Percentiles rank a stretch among this genome's conserved stretches.
Evolutionary conservation across 2,329 filamentous ascomycete species (phyloP).

Genomic region (Exophiala lecanii-corni): DNA sequence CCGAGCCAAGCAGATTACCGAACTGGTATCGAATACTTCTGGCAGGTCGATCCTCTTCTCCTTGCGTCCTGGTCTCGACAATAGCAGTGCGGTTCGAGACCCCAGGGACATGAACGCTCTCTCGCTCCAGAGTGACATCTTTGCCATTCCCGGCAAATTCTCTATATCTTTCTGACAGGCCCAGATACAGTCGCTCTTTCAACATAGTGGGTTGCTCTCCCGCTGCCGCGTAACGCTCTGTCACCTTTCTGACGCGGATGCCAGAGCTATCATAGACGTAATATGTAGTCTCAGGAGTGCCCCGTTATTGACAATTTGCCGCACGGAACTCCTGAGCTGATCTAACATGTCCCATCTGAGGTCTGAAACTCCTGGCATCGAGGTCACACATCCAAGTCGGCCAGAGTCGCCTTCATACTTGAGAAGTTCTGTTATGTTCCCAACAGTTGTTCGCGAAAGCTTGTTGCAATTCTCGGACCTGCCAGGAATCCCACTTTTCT

Average conservation of each 20-base stretch:
- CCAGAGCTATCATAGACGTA: slow-evolving; percentile 27
- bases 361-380: not conserved
- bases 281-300: slow-evolving; percentile 24
- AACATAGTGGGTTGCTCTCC: not conserved
- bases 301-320: not conserved
- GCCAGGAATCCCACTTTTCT: not conserved
- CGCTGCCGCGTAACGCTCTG: not conserved
- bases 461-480: not conserved
- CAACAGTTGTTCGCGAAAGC: not conserved
- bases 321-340: not conserved
- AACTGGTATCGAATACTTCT: not conserved
- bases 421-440: not conserved
- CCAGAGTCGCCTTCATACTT: not conserved
- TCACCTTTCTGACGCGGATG: slow-evolving; percentile 25
- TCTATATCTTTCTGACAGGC: not conserved
- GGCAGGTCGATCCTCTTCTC: not conserved
- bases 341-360: not conserved
- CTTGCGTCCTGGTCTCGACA: too few relatives aligned
- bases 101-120: not conserved
- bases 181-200: not conserved
- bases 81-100: not conserved
- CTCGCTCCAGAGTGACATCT: not conserved
- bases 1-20: too few relatives aligned
- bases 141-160: not conserved
- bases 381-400: not conserved